Base-by-base conservation (phyloP, 2,329 filamentous ascomycete species). In the Phoma herbarum region DNA sequence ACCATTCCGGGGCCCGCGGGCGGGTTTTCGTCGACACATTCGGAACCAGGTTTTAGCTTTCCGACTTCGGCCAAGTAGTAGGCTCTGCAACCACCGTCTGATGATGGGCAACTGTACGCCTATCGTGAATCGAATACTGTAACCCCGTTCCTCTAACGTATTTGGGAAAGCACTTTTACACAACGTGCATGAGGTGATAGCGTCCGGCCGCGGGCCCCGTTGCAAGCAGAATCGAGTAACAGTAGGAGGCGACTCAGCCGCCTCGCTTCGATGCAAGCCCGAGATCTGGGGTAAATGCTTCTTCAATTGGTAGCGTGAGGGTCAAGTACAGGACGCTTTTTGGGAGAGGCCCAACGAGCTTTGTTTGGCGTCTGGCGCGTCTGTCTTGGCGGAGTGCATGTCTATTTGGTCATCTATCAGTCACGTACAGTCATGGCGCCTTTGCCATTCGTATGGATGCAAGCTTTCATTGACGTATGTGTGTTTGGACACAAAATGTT, bases 161-260 rank as follows among this genome's bases (percentile, higher is more conserved):
- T 6, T 43, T 55, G 12, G 8, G 33, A 33, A 31, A 18, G n/a
- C 29, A 45, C 9, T 3, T 18, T 9, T 12, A 55, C 48, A 58
- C 23, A 7, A 10, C 28, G 23, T 48, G 44, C 48, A 39, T 48
- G 12, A 14, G 9, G 14, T 23, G 10, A 18, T 28, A 11, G n/a
- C 14, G 22, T 47, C 35, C 26, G 47, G 42, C 47, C 47, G 54
- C 42, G 54, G 47, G 33, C 16, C 22, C 54, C 47, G 54, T 16
- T 20, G 37, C 37, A 26, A 18, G 29, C 18, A 9, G 28, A 4
- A 44, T 52, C 1, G 20, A 3, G 14, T 2, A 26, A 20, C 20
- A 23, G 26, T 18, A 14, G 6, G 29, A 23, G 11, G 14, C 26
- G 16, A 50, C 18, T 22, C 12, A 41, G 47, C 47, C 33, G 18